phyloP scores from a whole-genome alignment of 108 stramenopile genomes.

The Aureococcus anophagefferens region DNA sequence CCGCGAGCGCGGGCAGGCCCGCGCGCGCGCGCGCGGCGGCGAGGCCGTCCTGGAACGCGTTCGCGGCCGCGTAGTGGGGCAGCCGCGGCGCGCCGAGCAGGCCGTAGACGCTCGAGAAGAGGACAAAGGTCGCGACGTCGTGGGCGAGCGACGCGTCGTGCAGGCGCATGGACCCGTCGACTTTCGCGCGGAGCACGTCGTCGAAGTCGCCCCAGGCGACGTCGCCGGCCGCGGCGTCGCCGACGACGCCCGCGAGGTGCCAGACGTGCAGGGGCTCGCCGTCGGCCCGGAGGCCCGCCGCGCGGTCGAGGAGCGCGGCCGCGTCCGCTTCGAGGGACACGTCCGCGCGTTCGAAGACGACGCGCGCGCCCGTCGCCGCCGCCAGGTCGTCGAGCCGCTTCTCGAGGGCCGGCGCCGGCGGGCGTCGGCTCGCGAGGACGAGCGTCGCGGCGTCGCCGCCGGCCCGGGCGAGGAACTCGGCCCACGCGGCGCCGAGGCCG shows the following conservation, averaged over 20 bases:
- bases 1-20: background rate
- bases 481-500: too few species aligned
- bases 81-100: background rate
- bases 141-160: background rate
- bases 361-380: too few species aligned
- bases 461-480: too few species aligned
- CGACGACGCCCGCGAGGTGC: background rate
- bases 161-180: background rate
- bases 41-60: conserved; percentile 12
- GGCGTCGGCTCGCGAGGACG: too few species aligned
- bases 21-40: conserved; percentile 1
- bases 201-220: background rate
- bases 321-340: too few species aligned
- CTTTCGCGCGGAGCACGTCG: background rate
- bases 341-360: too few species aligned
- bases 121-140: background rate
- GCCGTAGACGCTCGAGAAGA: background rate
- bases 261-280: background rate
- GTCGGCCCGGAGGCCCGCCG: too few species aligned
- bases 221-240: background rate
- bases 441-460: too few species aligned
- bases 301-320: too few species aligned
- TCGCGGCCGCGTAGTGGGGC: conserved; percentile 2
- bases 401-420: too few species aligned
- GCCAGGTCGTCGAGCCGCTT: too few species aligned